Base-by-base conservation (phyloP, 2,329 filamentous ascomycete genomes). In the Spiromastix sp. region DNA sequence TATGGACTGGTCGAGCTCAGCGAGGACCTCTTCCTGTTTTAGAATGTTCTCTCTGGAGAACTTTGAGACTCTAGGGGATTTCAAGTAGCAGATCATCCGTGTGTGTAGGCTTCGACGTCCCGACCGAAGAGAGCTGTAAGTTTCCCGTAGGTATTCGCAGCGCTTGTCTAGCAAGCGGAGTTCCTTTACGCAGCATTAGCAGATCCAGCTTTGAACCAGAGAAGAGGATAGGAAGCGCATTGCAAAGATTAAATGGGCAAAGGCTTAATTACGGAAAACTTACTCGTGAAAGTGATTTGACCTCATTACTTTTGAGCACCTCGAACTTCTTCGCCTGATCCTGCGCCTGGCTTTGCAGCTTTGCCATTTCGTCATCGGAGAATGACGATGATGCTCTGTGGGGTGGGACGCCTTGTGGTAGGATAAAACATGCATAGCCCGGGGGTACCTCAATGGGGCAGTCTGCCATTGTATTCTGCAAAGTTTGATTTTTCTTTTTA, bases 21-120 rank as follows among this genome's bases (percentile, higher is more conserved):
- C 74, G 8, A 89, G 67, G 2, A 81, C 80, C 57, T 87, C 82
- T 55, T 87, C 82, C 53, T 87, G 82, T 61, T 81, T 83, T 27
- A 87, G 67, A 55, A 89, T 74, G 13, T 77, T 77, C 42, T 86
- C 81, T 43, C 78, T 71, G 44, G 77, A 84, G 54, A 86, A 85
- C 44, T 74, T 79, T 37, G 79, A 74, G 4, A 74, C 72, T 20
- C 80, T 74, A 6, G 80, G 77, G 12, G 78, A 80, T 33, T 80
- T 78, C 7, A 87, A 70, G 49, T 85, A 85, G 36, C 79, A 76
- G 57, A 84, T 83, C 60, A 87, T 85, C 29, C 83, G 74, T 5
- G 72, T 71, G 50, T 87, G 83, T 3, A 87, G 70, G 51, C 82
- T 85, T 45, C 81, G 79, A 18, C 83, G 77, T 1, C 81, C 81